These are phyloP conservation scores for Pneumocystis oryctolagi DNA, from an alignment of 1,139 yeast genomes.

Conservation along the genomic window DNA sequence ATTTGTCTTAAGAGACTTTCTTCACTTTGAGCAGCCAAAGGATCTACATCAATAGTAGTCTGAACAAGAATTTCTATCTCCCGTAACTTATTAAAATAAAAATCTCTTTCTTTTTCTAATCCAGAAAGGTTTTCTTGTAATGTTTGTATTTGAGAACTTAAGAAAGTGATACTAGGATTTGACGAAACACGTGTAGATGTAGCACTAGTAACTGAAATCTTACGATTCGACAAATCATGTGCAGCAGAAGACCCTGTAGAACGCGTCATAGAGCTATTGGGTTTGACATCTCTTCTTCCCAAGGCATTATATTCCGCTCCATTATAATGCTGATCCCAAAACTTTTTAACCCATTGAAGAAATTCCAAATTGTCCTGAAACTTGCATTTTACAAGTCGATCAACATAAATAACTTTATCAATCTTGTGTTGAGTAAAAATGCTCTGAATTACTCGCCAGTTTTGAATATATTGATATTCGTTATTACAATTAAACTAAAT, in stretches of 20 bases:
- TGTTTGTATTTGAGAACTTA: slow-evolving; percentile 16
- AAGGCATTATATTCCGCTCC: slow-evolving; percentile 57
- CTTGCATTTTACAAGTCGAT: slow-evolving; percentile 66
- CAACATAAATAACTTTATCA: slow-evolving; percentile 66
- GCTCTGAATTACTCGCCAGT: slow-evolving; percentile 73
- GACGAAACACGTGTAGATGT: slow-evolving; percentile 3
- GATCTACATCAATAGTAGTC: slow-evolving; percentile 39
- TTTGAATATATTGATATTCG: slow-evolving; percentile 66
- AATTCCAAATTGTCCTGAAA: slow-evolving; percentile 89
- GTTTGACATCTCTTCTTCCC: slow-evolving; percentile 31
- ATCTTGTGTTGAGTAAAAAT: slow-evolving; percentile 57
- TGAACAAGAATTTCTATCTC: slow-evolving; percentile 74
- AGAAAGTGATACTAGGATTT: slow-evolving; percentile 11
- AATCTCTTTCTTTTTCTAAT: slow-evolving; percentile 54
- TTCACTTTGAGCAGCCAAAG: slow-evolving; percentile 25
- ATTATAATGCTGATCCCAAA: slow-evolving; percentile 64
- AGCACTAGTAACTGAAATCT: slow-evolving; percentile 4
- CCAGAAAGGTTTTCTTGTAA: slow-evolving; percentile 23
- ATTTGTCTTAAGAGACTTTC: slow-evolving; percentile 41
- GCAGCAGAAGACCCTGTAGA: neutral
- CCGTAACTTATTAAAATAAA: slow-evolving; percentile 76
- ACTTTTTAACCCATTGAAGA: slow-evolving; percentile 77
- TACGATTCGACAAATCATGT: neutral
- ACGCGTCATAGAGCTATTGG: slow-evolving; percentile 7
- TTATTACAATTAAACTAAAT: slow-evolving; percentile 40